These are phyloP conservation scores for Sporothrix protearum DNA, from an alignment of 2,329 filamentous ascomycete species.

Conservation along the genomic window DNA sequence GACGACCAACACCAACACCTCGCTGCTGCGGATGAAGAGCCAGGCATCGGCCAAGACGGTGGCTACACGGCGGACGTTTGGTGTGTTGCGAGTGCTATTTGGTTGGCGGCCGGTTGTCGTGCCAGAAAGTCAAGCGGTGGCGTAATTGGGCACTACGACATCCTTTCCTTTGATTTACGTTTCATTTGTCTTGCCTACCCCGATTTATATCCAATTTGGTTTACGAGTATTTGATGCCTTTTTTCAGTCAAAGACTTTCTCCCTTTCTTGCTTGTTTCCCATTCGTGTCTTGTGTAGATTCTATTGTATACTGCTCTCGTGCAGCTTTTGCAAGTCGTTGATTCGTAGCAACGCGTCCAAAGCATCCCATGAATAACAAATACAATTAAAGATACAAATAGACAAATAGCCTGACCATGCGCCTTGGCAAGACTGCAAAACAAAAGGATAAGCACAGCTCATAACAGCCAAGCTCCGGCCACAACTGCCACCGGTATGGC, in stretches of 20 bases:
- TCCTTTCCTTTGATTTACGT: not conserved
- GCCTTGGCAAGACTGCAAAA: not conserved
- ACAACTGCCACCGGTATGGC: not conserved
- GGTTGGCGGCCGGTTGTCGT: not conserved
- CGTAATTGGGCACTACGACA: not conserved
- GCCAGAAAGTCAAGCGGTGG: not conserved
- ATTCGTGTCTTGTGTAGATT: not conserved
- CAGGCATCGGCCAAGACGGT: not conserved
- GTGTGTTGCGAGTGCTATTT: not conserved
- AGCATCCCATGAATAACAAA: not conserved
- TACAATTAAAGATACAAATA: not conserved
- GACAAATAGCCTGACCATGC: not conserved
- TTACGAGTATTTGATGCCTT: not conserved
- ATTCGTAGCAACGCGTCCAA: not conserved
- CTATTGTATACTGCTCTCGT: not conserved
- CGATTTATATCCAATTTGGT: not conserved
- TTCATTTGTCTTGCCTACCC: not conserved
- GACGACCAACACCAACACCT: conserved; percentile 11
- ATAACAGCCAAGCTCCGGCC: not conserved
- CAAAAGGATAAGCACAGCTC: not conserved
- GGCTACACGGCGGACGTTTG: conserved; percentile 10
- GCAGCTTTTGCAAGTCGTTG: not conserved
- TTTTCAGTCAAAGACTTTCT: not conserved
- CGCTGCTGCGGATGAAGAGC: conserved; percentile 15
- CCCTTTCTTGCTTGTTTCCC: not conserved